Evolutionary conservation across 78 protist species (phyloP).

Genomic region (Dictyostelium purpureum): DNA sequence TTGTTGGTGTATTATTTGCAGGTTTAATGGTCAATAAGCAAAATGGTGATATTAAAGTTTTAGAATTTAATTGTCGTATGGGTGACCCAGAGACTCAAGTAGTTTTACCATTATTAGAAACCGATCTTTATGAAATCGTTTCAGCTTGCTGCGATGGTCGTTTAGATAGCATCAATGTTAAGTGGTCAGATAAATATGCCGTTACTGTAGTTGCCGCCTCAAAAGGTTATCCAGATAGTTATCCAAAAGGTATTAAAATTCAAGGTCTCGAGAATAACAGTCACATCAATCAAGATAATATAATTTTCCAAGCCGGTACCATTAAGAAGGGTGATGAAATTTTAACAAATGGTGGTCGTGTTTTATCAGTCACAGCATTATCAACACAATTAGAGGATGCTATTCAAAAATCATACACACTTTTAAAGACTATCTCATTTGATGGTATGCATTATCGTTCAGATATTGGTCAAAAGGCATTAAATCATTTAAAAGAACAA

Average conservation of each 20-base stretch:
- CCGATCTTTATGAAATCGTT: conserved; percentile 70
- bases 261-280: conserved; percentile 5
- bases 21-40: conserved; percentile 84
- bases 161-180: conserved; percentile 66
- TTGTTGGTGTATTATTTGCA: conserved; percentile 88
- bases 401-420: conserved; percentile 51
- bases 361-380: conserved; percentile 58
- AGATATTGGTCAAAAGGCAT: conserved; percentile 82
- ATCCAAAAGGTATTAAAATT: conserved; percentile 81
- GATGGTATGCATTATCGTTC: conserved; percentile 79
- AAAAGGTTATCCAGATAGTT: conserved; percentile 89
- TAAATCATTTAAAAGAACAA: neutral
- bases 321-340: neutral
- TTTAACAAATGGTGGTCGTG: conserved; percentile 91
- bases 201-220: conserved; percentile 86
- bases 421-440: conserved; percentile 30
- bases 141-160: conserved; percentile 73
- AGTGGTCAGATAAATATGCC: conserved; percentile 55
- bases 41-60: conserved; percentile 42
- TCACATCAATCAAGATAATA: neutral
- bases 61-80: conserved; percentile 92
- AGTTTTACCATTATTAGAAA: conserved; percentile 76
- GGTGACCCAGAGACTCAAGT: conserved; percentile 96
- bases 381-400: conserved; percentile 51
- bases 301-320: conserved; percentile 93